phyloP scores from a whole-genome alignment of 495 filamentous ascomycete genomes.

The Penicillium daleae region DNA sequence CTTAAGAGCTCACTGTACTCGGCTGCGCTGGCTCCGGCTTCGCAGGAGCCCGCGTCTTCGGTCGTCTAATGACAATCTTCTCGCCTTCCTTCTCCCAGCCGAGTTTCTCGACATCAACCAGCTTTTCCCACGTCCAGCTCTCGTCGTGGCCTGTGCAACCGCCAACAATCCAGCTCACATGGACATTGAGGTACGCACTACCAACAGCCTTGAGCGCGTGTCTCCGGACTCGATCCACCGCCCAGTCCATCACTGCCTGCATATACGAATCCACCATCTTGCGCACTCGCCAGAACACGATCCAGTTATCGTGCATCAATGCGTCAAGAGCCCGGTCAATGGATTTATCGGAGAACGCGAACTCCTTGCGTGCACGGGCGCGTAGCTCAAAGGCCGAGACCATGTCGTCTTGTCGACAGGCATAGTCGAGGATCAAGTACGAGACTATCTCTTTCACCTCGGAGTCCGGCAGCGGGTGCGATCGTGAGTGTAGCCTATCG shows the following conservation, averaged over 20 bases:
- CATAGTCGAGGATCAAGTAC: conserved; percentile 85
- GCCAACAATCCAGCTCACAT: conserved; percentile 52
- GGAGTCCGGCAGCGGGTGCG: conserved; percentile 61
- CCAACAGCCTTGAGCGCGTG: conserved; percentile 84
- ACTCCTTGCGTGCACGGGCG: conserved; percentile 46
- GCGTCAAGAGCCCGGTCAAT: conserved; percentile 70
- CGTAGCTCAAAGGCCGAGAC: conserved; percentile 69
- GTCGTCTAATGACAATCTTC: conserved; percentile 71
- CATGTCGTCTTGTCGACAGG: conserved; percentile 80
- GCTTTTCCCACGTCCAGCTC: conserved; percentile 70
- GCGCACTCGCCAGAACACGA: conserved; percentile 72
- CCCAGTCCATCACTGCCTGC: conserved; percentile 77
- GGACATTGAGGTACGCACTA: conserved; percentile 74
- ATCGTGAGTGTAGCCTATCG: conserved; percentile 63
- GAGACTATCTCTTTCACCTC: conserved; percentile 77
- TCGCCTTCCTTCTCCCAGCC: conserved; percentile 77
- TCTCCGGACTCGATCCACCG: conserved; percentile 67
- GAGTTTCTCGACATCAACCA: conserved; percentile 66
- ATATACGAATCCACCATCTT: conserved; percentile 75
- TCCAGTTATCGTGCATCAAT: conserved; percentile 80
- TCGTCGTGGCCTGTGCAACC: conserved; percentile 62
- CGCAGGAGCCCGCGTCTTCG: conserved; percentile 38
- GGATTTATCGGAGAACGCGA: conserved; percentile 60
- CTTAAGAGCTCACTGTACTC: conserved; percentile 16
- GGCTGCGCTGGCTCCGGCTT: conserved; percentile 28